Evolutionary conservation across 1,139 yeast genomes (phyloP), one percentile per base, ranked within the genome.

Genomic region (Taphrina flavorubra): DNA sequence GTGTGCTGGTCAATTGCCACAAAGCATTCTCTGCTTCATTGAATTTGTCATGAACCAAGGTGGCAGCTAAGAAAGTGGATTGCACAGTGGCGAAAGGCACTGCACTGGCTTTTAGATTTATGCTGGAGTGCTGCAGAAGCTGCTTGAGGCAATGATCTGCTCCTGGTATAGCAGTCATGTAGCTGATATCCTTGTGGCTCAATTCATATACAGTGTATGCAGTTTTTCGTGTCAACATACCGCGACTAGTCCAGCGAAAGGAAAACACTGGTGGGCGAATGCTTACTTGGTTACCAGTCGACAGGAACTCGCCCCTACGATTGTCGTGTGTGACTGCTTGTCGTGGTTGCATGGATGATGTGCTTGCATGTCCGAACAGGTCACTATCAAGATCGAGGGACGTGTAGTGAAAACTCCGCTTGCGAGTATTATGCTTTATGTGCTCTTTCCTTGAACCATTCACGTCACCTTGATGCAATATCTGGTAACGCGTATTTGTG

Each of bases 1-100:
- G 77, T 25, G 85, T 81, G 0, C 88, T 83, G 0, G 87, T 82
- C 55, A 89, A 78, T 34, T 80, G 80, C 85, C 90, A 86, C 31
- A 77, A 39, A 13, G 61, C 51, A 47, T 56, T 25, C 44, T 69
- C 69, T 16, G 47, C 42, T n/a, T 53, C 47, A 44, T 58, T 39
- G 42, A 66, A 37, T 13, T 37, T 25, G 14, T 34, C 25, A 18
- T 31, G n/a, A 11, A 51, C n/a, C 18, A 66, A 42, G 18, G 51
- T 34, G 2, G 34, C 39, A 20, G 70, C 66, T 16, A 40, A 18
- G 56, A 69, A 31, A 11, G 58, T 40, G 36, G 51, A n/a, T 46
- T 40, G 56, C 18, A 71, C 47, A 20, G 39, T 55, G 10, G 70
- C 70, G 16, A 51, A 25, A 11, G 67, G 67, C 36, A 56, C 42